Base-by-base conservation (phyloP, 225 moss, liverwort and hornwort genomes). In the Antitrichia curtipendula region DNA sequence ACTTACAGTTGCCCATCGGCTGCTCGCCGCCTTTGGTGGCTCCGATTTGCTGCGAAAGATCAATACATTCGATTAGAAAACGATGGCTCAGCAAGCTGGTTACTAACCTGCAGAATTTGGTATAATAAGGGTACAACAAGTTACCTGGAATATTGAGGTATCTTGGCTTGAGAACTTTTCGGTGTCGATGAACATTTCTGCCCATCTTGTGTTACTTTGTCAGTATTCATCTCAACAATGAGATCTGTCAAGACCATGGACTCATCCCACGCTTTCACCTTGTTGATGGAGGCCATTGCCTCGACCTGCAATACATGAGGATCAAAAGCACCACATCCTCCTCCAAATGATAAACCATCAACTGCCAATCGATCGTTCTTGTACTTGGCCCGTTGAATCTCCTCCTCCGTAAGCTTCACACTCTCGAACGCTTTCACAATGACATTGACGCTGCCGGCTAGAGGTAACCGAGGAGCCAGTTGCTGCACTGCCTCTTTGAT, bases 361-460 rank as follows among this genome's bases (percentile, higher is more conserved):
- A 75, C 59, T 13, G 74, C 86, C 54, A 88, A 25, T 17, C 66
- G 90, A 86, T 73, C 90, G 71, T 78, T 93, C 84, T 80, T 88
- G 78, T 86, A 91, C 82, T 92, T 90, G 16, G 91, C 84, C 28
- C 87, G 85, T 74, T 81, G 78, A 36, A 90, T 90, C 78, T 92
- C 92, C 82, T 88, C 86, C n/a, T 97, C 94, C n/a, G 91, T 89
- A 52, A 94, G 89, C 83, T 91, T 91, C 21, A 98, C 89, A 75
- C 94, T 96, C 87, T 98, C 97, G 69, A 98, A 98, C 19, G 97
- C 98, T 85, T 97, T 93, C 62, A 98, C 96, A 49, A 98, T 87
- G 47, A 93, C 91, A 82, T 94, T 92, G 10, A 98, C 98, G 80
- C 91, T 88, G 47, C 95, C 92, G 61, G 82, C 75, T 9, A 64